Evolutionary conservation across 2,329 filamentous ascomycete species (phyloP).

Genomic region (Elsinoe australis): DNA sequence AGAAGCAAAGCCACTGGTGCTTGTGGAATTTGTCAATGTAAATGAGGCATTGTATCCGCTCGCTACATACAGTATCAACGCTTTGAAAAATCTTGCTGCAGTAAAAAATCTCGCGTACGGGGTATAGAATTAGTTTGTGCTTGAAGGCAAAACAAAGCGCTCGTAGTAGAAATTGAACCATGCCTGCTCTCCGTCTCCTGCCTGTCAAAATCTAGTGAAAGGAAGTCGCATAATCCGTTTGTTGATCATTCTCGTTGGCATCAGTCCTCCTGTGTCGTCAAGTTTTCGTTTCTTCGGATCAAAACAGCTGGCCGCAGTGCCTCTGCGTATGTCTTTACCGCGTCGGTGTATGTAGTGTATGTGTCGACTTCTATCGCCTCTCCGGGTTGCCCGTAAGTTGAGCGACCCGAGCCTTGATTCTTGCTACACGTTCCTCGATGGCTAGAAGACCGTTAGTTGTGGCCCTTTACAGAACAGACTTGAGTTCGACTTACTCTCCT

Average conservation of each 20-base stretch:
- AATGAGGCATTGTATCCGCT: not conserved
- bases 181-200: slow-evolving; percentile 10
- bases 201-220: too few relatives aligned
- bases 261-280: slow-evolving; percentile 3
- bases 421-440: slow-evolving; percentile 90
- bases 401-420: slow-evolving; percentile 94
- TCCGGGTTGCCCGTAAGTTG: slow-evolving; percentile 58
- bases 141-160: not conserved
- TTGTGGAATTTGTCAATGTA: too few relatives aligned
- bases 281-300: not conserved
- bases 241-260: slow-evolving; percentile 1
- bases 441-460: slow-evolving; percentile 45
- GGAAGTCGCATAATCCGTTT: not conserved
- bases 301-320: not conserved
- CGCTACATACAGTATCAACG: slow-evolving; percentile 13
- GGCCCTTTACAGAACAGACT: slow-evolving; percentile 9
- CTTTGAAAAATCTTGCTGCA: slow-evolving; percentile 3
- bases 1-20: too few relatives aligned
- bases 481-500: slow-evolving; percentile 66
- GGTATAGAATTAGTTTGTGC: slow-evolving; percentile 12
- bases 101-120: slow-evolving; percentile 2
- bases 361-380: not conserved
- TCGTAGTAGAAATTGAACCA: not conserved
- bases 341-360: not conserved
- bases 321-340: not conserved